Percentiles rank a stretch among this genome's conserved stretches.
These are phyloP conservation scores for Spinacia oleracea DNA, from an alignment of 179 eudicot genomes.

Conservation along the genomic window DNA sequence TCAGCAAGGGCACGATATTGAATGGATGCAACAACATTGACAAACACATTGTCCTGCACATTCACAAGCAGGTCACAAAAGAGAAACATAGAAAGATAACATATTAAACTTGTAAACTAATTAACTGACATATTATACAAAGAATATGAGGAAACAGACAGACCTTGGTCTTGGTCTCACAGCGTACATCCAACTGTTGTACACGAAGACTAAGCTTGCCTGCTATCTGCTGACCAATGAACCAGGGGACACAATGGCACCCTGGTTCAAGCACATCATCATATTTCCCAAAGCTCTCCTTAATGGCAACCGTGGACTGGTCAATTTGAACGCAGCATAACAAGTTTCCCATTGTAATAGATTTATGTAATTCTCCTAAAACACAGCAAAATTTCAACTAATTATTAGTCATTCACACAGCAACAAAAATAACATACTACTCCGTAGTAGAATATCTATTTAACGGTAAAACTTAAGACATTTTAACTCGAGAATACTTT, in stretches of 20 bases:
- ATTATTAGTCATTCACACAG: background rate
- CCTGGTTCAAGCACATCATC: constrained; percentile 41
- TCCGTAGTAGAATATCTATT: background rate
- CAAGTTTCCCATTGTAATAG: constrained; percentile 37
- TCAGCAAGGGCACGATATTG: constrained; percentile 43
- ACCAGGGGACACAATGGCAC: constrained; percentile 51
- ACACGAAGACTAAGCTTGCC: constrained; percentile 46
- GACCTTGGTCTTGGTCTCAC: constrained; percentile 55
- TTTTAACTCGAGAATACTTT: background rate
- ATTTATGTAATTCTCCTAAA: background rate
- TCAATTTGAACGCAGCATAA: constrained; percentile 42
- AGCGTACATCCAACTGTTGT: constrained; percentile 42
- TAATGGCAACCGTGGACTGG: constrained; percentile 42
- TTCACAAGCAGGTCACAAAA: background rate
- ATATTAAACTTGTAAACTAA: too few species aligned
- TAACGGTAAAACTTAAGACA: background rate
- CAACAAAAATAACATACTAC: background rate
- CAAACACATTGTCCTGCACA: constrained; percentile 52
- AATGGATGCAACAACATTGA: constrained; percentile 50
- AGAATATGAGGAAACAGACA: too few species aligned
- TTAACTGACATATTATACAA: too few species aligned
- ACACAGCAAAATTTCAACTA: background rate
- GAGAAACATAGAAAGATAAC: background rate
- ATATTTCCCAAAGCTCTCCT: constrained; percentile 45
- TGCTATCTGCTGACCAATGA: constrained; percentile 32